These are phyloP conservation scores for Aspergillus wentii DNA, from an alignment of 495 filamentous ascomycete genomes.

Conservation along the genomic window DNA sequence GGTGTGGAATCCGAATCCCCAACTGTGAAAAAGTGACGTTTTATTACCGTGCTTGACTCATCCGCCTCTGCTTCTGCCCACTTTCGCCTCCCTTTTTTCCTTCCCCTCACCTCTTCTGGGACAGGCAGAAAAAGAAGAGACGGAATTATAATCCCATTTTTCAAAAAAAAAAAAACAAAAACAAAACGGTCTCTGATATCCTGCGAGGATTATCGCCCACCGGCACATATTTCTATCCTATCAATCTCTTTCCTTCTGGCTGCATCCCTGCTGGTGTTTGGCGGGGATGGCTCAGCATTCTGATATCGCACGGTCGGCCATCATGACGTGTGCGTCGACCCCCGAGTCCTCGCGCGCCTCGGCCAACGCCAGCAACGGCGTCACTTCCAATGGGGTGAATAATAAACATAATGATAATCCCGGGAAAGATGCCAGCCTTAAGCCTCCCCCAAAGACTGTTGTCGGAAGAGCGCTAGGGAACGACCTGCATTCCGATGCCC, in stretches of 20 bases:
- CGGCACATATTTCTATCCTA: neutral
- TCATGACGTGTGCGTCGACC: slow-evolving; percentile 42
- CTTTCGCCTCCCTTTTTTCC: slow-evolving; percentile 4
- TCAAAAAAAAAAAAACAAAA: slow-evolving; percentile 1
- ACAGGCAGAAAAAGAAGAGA: too few species aligned
- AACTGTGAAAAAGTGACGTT: slow-evolving; percentile 15
- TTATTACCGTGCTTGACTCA: slow-evolving; percentile 20
- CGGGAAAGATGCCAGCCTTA: slow-evolving; percentile 31
- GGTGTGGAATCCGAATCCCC: too few species aligned
- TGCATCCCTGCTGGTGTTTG: slow-evolving; percentile 2
- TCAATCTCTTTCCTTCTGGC: slow-evolving; percentile 1
- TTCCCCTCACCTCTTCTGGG: too few species aligned
- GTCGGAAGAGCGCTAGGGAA: slow-evolving; percentile 45
- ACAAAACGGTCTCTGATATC: too few species aligned
- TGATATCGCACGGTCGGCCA: slow-evolving; percentile 55
- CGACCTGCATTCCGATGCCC: slow-evolving; percentile 42
- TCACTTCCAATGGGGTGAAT: slow-evolving; percentile 14
- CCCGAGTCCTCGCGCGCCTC: slow-evolving; percentile 23
- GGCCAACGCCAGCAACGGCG: neutral
- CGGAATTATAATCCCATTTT: too few species aligned
- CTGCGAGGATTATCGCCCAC: too few species aligned
- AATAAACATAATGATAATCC: too few species aligned
- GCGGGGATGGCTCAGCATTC: slow-evolving; percentile 43
- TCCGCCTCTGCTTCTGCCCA: slow-evolving; percentile 10
- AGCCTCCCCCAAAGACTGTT: slow-evolving; percentile 39